These are phyloP conservation scores for Pythium utonaiense DNA, from an alignment of 352 stramenopile genomes.

Conservation along the genomic window DNA sequence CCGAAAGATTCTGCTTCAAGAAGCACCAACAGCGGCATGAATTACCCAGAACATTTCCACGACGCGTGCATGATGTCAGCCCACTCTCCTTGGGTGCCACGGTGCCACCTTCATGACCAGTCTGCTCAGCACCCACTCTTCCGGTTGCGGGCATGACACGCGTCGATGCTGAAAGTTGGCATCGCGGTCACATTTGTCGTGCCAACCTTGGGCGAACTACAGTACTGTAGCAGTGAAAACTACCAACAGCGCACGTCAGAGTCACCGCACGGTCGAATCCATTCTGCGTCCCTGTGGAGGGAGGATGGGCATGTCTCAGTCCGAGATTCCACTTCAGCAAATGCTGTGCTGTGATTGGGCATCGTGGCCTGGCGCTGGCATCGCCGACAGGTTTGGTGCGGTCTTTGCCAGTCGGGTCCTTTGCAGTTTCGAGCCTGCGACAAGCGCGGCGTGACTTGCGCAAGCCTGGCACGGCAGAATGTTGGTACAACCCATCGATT, in stretches of 20 bases:
- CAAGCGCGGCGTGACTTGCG: constrained; percentile 4
- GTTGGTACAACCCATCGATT: constrained; percentile 6
- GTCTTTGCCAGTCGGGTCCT: no score
- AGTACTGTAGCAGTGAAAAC: constrained; percentile 2
- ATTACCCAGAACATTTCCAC: not conserved
- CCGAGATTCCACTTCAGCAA: constrained; percentile 12
- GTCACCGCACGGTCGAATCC: constrained; percentile 10
- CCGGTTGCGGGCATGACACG: no score
- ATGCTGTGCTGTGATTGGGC: constrained; percentile 1
- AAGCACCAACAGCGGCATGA: not conserved
- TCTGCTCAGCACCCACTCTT: not conserved
- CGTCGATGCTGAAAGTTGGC: no score
- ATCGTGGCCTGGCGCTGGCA: no score
- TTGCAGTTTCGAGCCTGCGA: not conserved
- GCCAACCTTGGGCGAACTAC: no score
- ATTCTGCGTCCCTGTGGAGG: constrained; percentile 16
- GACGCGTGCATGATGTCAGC: no score
- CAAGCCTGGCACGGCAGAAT: constrained; percentile 1
- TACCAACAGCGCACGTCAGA: not conserved
- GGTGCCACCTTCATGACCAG: not conserved
- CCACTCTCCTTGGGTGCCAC: not conserved
- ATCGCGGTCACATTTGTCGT: no score
- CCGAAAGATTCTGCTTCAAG: not conserved
- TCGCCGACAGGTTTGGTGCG: not conserved
- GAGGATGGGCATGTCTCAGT: constrained; percentile 24